Evolutionary conservation across 495 filamentous ascomycete species (phyloP).

Genomic region (Talaromyces liani): DNA sequence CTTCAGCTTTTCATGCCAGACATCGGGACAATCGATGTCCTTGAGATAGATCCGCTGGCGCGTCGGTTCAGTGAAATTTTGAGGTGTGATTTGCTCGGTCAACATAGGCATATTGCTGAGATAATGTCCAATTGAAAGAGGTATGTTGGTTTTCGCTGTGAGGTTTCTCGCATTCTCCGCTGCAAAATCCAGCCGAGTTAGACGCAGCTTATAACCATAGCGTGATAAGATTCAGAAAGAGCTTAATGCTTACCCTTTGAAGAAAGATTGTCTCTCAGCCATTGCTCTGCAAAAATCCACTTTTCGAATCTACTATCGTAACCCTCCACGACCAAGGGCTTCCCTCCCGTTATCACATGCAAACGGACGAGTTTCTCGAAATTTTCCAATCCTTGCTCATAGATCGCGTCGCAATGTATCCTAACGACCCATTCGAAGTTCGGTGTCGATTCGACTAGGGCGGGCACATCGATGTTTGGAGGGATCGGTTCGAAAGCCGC

Average conservation of each 20-base stretch:
- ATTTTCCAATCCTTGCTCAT: conserved; percentile 57
- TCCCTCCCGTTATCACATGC: conserved; percentile 75
- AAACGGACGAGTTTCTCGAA: conserved; percentile 75
- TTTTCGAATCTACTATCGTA: conserved; percentile 62
- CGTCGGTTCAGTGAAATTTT: conserved; percentile 59
- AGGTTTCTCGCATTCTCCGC: conserved; percentile 70
- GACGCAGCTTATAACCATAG: not conserved
- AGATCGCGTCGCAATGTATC: conserved; percentile 66
- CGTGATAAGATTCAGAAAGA: not conserved
- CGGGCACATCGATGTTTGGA: conserved; percentile 67
- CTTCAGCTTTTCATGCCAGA: conserved; percentile 74
- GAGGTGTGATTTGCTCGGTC: conserved; percentile 61
- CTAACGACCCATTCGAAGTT: conserved; percentile 78
- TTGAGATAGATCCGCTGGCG: conserved; percentile 88
- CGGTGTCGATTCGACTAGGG: conserved; percentile 64
- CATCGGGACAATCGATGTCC: conserved; percentile 83
- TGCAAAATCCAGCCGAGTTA: conserved; percentile 12
- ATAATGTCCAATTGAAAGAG: conserved; percentile 82
- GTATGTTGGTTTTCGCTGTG: conserved; percentile 55
- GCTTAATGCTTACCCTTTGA: conserved; percentile 53
- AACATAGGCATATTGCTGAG: conserved; percentile 72
- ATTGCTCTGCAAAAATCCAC: conserved; percentile 68
- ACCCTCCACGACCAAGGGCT: conserved; percentile 81
- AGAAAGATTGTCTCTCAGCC: conserved; percentile 66
- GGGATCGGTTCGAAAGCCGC: conserved; percentile 76